Conservation (phyloP, 164 flowering plant species). For the Magnolia sinica region DNA sequence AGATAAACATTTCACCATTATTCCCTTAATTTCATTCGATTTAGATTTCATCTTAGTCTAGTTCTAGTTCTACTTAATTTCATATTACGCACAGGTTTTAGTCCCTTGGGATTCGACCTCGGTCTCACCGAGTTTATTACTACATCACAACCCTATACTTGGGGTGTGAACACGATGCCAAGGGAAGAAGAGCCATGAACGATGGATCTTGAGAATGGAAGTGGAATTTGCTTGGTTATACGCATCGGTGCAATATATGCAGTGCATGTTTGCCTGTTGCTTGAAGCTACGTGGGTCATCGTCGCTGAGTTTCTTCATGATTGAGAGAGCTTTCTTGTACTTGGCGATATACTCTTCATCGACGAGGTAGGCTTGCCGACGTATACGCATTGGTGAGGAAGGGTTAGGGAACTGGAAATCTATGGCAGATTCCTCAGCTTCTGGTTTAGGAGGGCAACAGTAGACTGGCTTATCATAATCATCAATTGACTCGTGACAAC, state of each 20-base stretch:
- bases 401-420: slow-evolving; percentile 46
- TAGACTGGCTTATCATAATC: slow-evolving; percentile 10
- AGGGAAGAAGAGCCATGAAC: slow-evolving; percentile 30
- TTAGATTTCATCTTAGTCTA: no score
- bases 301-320: slow-evolving; percentile 22
- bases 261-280: slow-evolving; percentile 28
- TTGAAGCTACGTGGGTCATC: slow-evolving; percentile 21
- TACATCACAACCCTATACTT: no score
- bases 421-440: slow-evolving; percentile 19
- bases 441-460: slow-evolving; percentile 58
- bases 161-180: no score
- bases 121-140: no score
- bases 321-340: slow-evolving; percentile 36
- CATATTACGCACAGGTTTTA: no score
- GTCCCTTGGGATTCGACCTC: no score
- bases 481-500: slow-evolving; percentile 18
- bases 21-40: no score
- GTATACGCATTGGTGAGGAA: slow-evolving; percentile 29
- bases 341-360: slow-evolving; percentile 43
- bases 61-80: no score
- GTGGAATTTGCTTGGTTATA: slow-evolving; percentile 35
- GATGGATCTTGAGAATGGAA: slow-evolving; percentile 24
- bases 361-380: slow-evolving; percentile 55
- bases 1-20: no score
- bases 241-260: slow-evolving; percentile 27